Evolutionary conservation across 1,284 basidiomycete species (phyloP).

Genomic region (Apiotrichum laibachii): DNA sequence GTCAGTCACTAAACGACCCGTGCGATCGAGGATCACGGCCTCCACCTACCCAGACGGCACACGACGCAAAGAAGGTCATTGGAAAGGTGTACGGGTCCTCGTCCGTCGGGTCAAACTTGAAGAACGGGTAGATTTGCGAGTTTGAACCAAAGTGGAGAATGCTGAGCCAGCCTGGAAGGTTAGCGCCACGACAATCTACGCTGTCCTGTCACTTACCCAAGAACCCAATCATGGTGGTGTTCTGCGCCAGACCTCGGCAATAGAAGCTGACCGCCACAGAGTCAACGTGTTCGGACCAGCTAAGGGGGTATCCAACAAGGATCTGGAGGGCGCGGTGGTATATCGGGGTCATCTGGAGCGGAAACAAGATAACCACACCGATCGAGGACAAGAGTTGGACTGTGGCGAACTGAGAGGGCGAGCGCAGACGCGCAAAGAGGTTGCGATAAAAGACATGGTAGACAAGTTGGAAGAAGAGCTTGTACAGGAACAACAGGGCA

Average conservation of each 20-base stretch:
- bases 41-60: conserved; percentile 56
- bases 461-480: conserved; percentile 53
- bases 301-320: conserved; percentile 53
- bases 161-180: conserved; percentile 47
- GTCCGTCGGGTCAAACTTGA: conserved; percentile 54
- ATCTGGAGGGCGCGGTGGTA: conserved; percentile 53
- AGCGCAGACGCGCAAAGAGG: conserved; percentile 49
- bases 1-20: neutral
- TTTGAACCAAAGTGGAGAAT: conserved; percentile 59
- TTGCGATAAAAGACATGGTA: conserved; percentile 53
- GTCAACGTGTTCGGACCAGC: conserved; percentile 57
- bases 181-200: neutral
- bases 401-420: conserved; percentile 54
- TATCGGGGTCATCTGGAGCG: conserved; percentile 55
- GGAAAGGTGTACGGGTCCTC: conserved; percentile 60
- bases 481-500: conserved; percentile 58
- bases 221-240: conserved; percentile 56
- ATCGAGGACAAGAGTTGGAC: conserved; percentile 58
- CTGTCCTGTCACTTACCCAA: conserved; percentile 40
- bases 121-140: conserved; percentile 58
- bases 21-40: no score
- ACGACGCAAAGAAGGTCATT: conserved; percentile 56
- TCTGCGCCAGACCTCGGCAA: conserved; percentile 58
- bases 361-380: conserved; percentile 57
- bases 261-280: conserved; percentile 55